Evolutionary conservation across 768 basidiomycete genomes (phyloP), one percentile per base, ranked within the genome.

Genomic region (Tylopilus rubrobrunneus): DNA sequence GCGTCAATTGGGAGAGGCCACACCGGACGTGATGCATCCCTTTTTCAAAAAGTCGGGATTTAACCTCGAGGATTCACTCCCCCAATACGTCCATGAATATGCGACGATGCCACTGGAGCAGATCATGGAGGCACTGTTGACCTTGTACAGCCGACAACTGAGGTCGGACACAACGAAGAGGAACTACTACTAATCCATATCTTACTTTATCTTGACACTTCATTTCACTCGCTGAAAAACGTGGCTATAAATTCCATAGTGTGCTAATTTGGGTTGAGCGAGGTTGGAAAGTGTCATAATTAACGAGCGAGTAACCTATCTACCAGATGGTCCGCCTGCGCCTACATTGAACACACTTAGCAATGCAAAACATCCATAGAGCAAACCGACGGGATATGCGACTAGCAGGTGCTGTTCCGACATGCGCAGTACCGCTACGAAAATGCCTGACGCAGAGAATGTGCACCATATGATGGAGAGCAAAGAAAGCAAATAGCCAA

Each of bases 381-480:
- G 75, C 49, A 99, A 73, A 36, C 91, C 93, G 48, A 98, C 85
- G 11, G 97, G 97, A 72, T 99, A 99, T 59, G 95, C 97, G 39
- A 99, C 94, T 23, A 99, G 82, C 27, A 98, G 76, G 45, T 95
- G 80, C 68, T 99, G 97, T 59, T 95, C 89, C 9, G 92, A 92
- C 91, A 99, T 95, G 58, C 91, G 83, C 48, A 99, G 77, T 37
- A 98, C 94, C 3, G 92, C 88, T 9, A 96, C 92, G 62, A 99
- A 98, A 52, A 99, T 98, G 14, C 87, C 87, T 2, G 92, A 95
- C 11, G 97, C 96, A 7, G 95, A 83, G 65, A 96, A 93, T 34
- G 97, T 97, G 74, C 94, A 98, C 97, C 97, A 99, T 43, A 91
- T 69, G 59, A 99, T 92, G 2, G 89, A 91, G 36, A 96, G 59